phyloP scores from a whole-genome alignment of 176 grass and related monocot genomes.

The Bromus sterilis region DNA sequence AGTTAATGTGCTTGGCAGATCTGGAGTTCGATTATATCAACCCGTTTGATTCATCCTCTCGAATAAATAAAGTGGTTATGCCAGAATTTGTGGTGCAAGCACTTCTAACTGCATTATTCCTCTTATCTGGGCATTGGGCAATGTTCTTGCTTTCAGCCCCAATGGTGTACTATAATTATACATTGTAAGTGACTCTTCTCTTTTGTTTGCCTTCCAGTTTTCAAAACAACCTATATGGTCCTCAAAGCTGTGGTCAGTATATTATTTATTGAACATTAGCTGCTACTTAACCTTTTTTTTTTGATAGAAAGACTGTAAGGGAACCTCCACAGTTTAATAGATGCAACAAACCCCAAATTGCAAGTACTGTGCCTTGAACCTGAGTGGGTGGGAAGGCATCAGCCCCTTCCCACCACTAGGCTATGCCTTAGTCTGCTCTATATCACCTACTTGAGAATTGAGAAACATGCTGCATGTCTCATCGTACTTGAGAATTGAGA shows the following conservation, averaged over 20 bases:
- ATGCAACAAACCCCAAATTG: too few species aligned
- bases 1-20: slow-evolving; percentile 93
- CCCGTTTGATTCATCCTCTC: slow-evolving; percentile 71
- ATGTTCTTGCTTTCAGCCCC: slow-evolving; percentile 76
- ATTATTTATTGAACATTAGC: not conserved
- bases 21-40: slow-evolving; percentile 99
- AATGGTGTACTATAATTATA: slow-evolving; percentile 79
- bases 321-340: too few species aligned
- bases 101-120: slow-evolving; percentile 56
- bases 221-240: not conserved
- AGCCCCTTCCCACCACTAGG: too few species aligned
- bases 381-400: too few species aligned
- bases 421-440: too few species aligned
- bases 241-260: not conserved
- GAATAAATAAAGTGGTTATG: slow-evolving; percentile 88
- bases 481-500: not conserved
- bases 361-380: too few species aligned
- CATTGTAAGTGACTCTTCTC: slow-evolving; percentile 52
- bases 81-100: slow-evolving; percentile 80
- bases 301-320: too few species aligned
- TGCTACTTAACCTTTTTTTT: not conserved
- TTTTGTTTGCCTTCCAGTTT: not conserved
- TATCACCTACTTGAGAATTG: too few species aligned
- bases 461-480: not conserved
- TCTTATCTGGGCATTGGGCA: slow-evolving; percentile 84